Base-by-base conservation (phyloP, 2,329 filamentous ascomycete genomes). In the Aureobasidium sp. region DNA sequence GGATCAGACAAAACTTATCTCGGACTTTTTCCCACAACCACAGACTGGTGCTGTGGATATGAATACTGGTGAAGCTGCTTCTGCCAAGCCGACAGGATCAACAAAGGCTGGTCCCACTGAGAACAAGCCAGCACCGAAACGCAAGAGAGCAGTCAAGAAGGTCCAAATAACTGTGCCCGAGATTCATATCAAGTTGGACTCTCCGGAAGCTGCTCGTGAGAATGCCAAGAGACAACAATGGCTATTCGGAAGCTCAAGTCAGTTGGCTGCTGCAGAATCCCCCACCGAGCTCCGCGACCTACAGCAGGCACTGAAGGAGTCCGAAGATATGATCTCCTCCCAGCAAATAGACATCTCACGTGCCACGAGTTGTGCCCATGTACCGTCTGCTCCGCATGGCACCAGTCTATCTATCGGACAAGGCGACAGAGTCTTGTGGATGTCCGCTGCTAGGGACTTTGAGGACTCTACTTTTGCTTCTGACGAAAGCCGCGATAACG, bases 181-280 rank as follows among this genome's bases (percentile, higher is more conserved):
- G 42, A 34, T 64, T 5, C 62, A 64, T 21, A 53, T 62, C 58
- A 61, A 63, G 39, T 39, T 65, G 11, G 55, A 63, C 25, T 57
- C 61, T 34, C 64, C 64, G 27, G 49, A 61, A 48, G 59, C 59
- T 27, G 91, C 90, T 1, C 74, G 87, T 47, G 82, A 82, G 58
- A 81, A 87, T 66, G 82, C 88, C 14, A 79, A 82, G 3, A 78
- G 82, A 1, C 91, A 94, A 70, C 85, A 91, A 63, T 89, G 92
- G 69, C 75, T 95, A 0, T 96, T 96, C 73, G 91, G 90, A 1
- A 94, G 90, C 0, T 92, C 88, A 1, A 95, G 91, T 71, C 91
- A 96, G 71, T 76, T 96, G 29, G 87, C 86, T 14, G 77, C 81
- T 59, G 88, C 91, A 61, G 84, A 91, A 39, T 89, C 88, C 0